phyloP scores from a whole-genome alignment of 2,329 filamentous ascomycete genomes.

The Phyllosticta paracitricarpa region DNA sequence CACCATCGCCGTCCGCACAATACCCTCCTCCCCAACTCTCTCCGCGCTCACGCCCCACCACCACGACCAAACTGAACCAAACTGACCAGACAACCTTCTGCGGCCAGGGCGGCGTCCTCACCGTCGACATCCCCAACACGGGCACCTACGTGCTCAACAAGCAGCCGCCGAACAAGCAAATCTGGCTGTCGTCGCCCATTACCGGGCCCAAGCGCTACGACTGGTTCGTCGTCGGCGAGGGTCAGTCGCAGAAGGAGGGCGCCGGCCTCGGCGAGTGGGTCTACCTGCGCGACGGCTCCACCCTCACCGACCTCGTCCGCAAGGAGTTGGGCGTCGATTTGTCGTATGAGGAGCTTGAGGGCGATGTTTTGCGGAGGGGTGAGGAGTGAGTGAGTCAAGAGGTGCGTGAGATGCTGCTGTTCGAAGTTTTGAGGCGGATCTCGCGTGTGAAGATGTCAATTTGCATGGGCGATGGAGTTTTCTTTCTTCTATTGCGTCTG shows the following conservation, averaged over 20 bases:
- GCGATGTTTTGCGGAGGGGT: background rate
- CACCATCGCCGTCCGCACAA: background rate
- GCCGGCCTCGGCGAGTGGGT: constrained; percentile 70
- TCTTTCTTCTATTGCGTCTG: background rate
- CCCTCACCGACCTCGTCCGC: constrained; percentile 60
- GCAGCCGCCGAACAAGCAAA: constrained; percentile 92
- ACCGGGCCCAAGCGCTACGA: constrained; percentile 92
- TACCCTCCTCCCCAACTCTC: background rate
- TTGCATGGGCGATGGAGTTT: background rate
- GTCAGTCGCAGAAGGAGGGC: constrained; percentile 70
- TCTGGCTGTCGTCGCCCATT: constrained; percentile 88
- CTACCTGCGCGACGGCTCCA: constrained; percentile 74
- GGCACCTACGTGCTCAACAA: constrained; percentile 96
- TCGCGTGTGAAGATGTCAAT: background rate
- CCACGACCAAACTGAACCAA: background rate
- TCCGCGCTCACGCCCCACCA: background rate
- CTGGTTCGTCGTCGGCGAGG: constrained; percentile 66
- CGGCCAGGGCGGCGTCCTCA: constrained; percentile 74
- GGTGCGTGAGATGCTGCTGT: background rate
- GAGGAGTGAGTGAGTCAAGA: background rate
- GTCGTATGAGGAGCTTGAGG: constrained; percentile 16
- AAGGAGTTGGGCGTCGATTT: constrained; percentile 63
- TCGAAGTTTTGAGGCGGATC: too few relatives aligned
- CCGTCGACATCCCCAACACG: constrained; percentile 55
- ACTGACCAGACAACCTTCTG: background rate